Evolutionary conservation across 2,329 filamentous ascomycete genomes (phyloP).

Genomic region (Monilinia polystroma): DNA sequence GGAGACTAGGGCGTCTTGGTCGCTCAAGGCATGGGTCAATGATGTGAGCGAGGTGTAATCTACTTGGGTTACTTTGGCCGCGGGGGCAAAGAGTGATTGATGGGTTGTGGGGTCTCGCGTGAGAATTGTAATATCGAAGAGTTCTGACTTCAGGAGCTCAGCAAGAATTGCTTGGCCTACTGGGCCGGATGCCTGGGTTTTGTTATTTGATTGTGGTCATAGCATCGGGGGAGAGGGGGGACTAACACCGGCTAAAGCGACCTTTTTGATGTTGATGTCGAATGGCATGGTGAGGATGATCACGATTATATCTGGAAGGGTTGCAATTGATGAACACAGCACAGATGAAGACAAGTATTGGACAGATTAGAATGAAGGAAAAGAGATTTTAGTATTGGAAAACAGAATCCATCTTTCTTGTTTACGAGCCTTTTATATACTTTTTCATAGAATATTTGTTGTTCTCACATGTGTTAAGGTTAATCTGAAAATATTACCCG

Average conservation of each 20-base stretch:
- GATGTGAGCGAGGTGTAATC: conserved; percentile 25
- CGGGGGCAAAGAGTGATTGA: conserved; percentile 29
- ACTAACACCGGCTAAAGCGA: conserved; percentile 33
- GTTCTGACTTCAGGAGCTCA: conserved; percentile 36
- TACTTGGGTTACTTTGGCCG: conserved; percentile 29
- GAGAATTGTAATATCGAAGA: conserved; percentile 41
- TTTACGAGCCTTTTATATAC: too few species aligned
- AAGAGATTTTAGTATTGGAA: too few species aligned
- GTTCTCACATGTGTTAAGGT: not conserved
- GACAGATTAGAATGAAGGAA: not conserved
- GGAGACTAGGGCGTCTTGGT: conserved; percentile 33
- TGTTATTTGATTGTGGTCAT: not conserved
- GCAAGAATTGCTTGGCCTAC: conserved; percentile 38
- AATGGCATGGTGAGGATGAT: conserved; percentile 25
- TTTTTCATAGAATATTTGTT: not conserved
- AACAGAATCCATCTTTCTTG: too few species aligned
- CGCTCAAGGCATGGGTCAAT: conserved; percentile 36
- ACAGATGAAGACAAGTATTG: not conserved
- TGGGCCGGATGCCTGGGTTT: conserved; percentile 35
- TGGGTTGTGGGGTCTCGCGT: conserved; percentile 37
- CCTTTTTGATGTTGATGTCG: conserved; percentile 31
- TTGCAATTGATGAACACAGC: not conserved
- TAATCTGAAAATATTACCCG: too few species aligned
- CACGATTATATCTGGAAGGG: not conserved
- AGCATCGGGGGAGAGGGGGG: not conserved